Percentiles rank a stretch among this genome's conserved stretches.
Conservation (phyloP, 139 green algal species). For the Microglena sp. region DNA sequence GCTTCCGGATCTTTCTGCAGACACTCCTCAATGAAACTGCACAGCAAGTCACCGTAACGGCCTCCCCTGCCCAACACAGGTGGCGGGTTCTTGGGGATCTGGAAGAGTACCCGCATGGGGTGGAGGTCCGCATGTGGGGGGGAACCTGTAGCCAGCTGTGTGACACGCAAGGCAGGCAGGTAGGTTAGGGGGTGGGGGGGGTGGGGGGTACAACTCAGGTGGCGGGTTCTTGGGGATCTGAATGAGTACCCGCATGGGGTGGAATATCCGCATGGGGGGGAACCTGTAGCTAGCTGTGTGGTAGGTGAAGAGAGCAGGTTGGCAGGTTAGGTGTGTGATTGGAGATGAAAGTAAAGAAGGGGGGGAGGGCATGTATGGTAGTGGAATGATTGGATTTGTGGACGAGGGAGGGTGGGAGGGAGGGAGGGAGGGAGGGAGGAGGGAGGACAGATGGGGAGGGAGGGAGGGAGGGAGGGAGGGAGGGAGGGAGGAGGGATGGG, state of each 20-base stretch:
- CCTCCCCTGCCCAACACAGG: slow-evolving; percentile 74
- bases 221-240: slow-evolving; percentile 82
- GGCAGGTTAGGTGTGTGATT: too few species aligned
- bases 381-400: too few species aligned
- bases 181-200: too few species aligned
- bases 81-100: slow-evolving; percentile 82
- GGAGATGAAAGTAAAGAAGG: slow-evolving; percentile 77
- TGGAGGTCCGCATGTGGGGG: slow-evolving; percentile 78
- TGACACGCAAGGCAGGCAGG: too few species aligned
- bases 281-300: slow-evolving; percentile 31
- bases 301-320: too few species aligned
- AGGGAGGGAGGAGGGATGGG: too few species aligned
- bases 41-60: slow-evolving; percentile 39
- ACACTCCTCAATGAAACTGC: slow-evolving; percentile 71
- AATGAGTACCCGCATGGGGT: slow-evolving; percentile 92
- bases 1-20: slow-evolving; percentile 16
- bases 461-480: too few species aligned
- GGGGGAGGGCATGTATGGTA: too few species aligned
- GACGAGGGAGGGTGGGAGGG: too few species aligned
- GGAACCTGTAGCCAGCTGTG: slow-evolving; percentile 32
- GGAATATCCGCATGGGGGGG: slow-evolving; percentile 72
- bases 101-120: slow-evolving; percentile 90
- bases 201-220: slow-evolving; percentile 70
- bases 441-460: too few species aligned
- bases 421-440: too few species aligned